Percentiles rank a stretch among this genome's conserved stretches.
These are phyloP conservation scores for Cyathus striatus DNA, from an alignment of 768 basidiomycete genomes.

Conservation along the genomic window DNA sequence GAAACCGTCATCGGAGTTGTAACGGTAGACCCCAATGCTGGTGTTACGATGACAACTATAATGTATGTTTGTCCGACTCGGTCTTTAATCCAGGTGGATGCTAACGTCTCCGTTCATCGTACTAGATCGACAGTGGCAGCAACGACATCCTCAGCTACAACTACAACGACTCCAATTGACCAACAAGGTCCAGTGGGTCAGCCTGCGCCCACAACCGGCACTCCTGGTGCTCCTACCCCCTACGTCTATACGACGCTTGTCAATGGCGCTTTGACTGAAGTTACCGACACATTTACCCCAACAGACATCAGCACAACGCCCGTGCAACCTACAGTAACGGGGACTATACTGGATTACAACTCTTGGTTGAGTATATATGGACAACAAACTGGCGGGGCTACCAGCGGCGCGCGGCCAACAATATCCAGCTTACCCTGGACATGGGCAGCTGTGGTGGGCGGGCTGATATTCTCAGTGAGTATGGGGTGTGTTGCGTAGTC, in stretches of 20 bases:
- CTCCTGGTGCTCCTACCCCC: constrained; percentile 42
- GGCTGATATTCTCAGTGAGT: too few species aligned
- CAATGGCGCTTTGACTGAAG: constrained; percentile 24
- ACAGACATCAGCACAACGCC: constrained; percentile 26
- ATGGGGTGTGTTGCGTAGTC: too few species aligned
- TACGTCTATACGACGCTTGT: constrained; percentile 47
- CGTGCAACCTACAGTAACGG: constrained; percentile 16
- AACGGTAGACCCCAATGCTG: too few species aligned
- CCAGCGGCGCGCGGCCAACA: background rate
- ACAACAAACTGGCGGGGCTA: constrained; percentile 6
- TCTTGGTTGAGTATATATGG: constrained; percentile 25
- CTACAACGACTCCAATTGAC: too few species aligned
- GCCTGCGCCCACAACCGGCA: constrained; percentile 31
- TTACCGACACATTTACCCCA: constrained; percentile 35
- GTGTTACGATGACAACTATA: too few species aligned
- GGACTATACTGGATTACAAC: constrained; percentile 29
- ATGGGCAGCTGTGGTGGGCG: constrained; percentile 7
- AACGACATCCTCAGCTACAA: too few species aligned
- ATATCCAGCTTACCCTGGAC: constrained; percentile 2
- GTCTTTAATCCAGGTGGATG: too few species aligned
- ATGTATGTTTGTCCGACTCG: too few species aligned
- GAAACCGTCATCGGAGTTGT: too few species aligned
- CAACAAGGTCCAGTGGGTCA: constrained; percentile 55
- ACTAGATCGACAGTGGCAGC: too few species aligned
- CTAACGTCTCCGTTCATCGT: too few species aligned